Percentiles rank a stretch among this genome's conserved stretches.
phyloP scores from a whole-genome alignment of 345 rosid genomes.

The Gossypium turneri region DNA sequence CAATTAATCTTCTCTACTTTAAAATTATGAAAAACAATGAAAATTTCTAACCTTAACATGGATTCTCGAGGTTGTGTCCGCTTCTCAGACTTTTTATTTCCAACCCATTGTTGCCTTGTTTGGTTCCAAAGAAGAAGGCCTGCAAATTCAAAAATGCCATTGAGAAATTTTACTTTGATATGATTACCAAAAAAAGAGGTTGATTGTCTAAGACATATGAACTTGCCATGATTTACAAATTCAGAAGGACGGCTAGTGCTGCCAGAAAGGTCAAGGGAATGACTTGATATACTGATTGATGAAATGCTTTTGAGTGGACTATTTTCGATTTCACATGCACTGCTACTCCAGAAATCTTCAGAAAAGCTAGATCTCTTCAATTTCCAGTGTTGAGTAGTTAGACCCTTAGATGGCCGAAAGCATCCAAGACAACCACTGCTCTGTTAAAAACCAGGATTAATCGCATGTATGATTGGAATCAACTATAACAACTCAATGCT shows the following conservation, averaged over 20 bases:
- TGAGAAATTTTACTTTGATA: constrained; percentile 11
- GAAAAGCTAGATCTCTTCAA: constrained; percentile 39
- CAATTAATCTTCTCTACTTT: background rate
- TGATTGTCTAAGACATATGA: background rate
- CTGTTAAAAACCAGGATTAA: constrained; percentile 67
- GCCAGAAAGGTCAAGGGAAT: constrained; percentile 31
- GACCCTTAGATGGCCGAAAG: constrained; percentile 54
- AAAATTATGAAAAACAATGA: constrained; percentile 3
- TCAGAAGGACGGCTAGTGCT: constrained; percentile 46
- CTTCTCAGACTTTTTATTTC: constrained; percentile 35
- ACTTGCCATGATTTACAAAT: constrained; percentile 72
- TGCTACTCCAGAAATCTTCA: constrained; percentile 61
- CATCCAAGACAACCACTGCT: constrained; percentile 94
- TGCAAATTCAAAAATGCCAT: constrained; percentile 20
- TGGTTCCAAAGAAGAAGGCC: constrained; percentile 71
- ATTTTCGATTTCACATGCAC: constrained; percentile 55
- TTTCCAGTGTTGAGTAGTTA: constrained; percentile 38
- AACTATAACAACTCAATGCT: background rate
- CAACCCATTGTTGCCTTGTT: constrained; percentile 66
- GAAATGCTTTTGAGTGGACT: constrained; percentile 45
- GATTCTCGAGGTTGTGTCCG: constrained; percentile 46
- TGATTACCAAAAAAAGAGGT: background rate
- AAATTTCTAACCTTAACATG: constrained; percentile 50
- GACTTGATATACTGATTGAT: constrained; percentile 42
- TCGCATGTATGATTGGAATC: constrained; percentile 33